Evolutionary conservation across 116 monocot species (phyloP), one percentile per base, ranked within the genome.

Genomic region (Posidonia oceanica): DNA sequence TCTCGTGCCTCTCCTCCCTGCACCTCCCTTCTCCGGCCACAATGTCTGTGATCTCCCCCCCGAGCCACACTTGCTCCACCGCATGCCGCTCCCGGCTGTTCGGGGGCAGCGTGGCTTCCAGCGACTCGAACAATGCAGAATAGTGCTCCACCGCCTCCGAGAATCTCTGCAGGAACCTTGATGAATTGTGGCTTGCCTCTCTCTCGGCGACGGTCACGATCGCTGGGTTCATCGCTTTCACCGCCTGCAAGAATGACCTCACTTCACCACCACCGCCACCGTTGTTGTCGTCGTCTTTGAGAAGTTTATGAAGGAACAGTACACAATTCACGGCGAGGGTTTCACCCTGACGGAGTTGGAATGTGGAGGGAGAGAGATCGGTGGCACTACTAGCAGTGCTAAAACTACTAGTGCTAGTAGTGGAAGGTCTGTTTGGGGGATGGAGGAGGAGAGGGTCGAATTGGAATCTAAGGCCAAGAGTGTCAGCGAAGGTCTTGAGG

Each of bases 31-130:
- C 85, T 1, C 64, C 68, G 29, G 77, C 73, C 21, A 87, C 80
- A 16, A 86, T 75, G 12, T 79, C 86, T 5, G 80, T 80, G 58
- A 97, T 91, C 83, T 99, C 98, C 70, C 80, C 29, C 3, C 93
- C 88, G 13, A 99, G 74, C 93, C 84, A 88, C 23, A 72, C 82
- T 70, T 86, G 77, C 85, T 99, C 98, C 72, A 99, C 88, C 36
- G 68, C 71, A 66, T 84, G 56, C 54, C 98, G 54, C 58, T 93
- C 98, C 17, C 74, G 64, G 82, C 83, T 98, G 39, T 67, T 75
- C 13, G 98, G 93, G 40, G 90, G 93, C 36, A 93, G 73, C 12
- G 98, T 98, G 7, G 98, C 93, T 67, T 93, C 98, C 60, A 98
- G 53, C 3, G 93, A 87, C 41, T 98, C 98, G 79, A 98, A 98